A percentile compares a stretch with the other conserved stretches of the same genome.
Conservation (phyloP, 83 land plant genomes). For the Picea engelmannii region DNA sequence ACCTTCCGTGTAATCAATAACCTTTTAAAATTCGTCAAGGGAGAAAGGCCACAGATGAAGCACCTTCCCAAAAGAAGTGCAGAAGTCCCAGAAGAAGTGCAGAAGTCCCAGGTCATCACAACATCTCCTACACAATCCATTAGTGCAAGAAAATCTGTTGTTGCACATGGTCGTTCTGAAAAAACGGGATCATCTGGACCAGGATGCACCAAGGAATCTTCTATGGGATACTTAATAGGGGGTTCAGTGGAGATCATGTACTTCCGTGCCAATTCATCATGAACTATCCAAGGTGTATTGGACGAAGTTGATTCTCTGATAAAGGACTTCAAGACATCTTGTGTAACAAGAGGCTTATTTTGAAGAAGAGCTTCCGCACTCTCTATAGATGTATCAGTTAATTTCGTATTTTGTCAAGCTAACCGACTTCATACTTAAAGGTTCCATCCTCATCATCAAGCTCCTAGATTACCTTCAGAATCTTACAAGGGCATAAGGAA, state of each 20-base stretch:
- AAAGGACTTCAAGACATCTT: constrained; percentile 67
- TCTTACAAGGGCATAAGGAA: constrained; percentile 47
- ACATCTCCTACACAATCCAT: constrained; percentile 82
- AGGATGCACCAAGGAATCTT: constrained; percentile 79
- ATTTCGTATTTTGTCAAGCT: constrained; percentile 52
- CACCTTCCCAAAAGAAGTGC: constrained; percentile 66
- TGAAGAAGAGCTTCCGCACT: constrained; percentile 48
- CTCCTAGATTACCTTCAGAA: constrained; percentile 51
- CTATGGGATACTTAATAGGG: constrained; percentile 91
- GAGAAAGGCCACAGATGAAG: constrained; percentile 76
- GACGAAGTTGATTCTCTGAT: constrained; percentile 78
- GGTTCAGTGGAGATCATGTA: constrained; percentile 59
- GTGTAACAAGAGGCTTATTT: constrained; percentile 74
- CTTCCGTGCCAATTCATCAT: constrained; percentile 66
- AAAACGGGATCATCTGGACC: constrained; percentile 61
- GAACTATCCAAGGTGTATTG: constrained; percentile 79
- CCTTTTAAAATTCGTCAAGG: constrained; percentile 80
- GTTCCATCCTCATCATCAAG: constrained; percentile 21
- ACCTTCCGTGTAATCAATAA: constrained; percentile 63
- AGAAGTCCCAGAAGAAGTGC: constrained; percentile 90
- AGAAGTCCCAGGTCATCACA: constrained; percentile 94
- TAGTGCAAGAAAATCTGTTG: constrained; percentile 74
- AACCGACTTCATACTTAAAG: constrained; percentile 66
- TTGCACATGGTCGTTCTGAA: constrained; percentile 65
- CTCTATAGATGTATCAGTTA: constrained; percentile 22